Percentiles rank a stretch among this genome's conserved stretches.
phyloP scores from a whole-genome alignment of 768 basidiomycete genomes.

The Boletus rex-veris region DNA sequence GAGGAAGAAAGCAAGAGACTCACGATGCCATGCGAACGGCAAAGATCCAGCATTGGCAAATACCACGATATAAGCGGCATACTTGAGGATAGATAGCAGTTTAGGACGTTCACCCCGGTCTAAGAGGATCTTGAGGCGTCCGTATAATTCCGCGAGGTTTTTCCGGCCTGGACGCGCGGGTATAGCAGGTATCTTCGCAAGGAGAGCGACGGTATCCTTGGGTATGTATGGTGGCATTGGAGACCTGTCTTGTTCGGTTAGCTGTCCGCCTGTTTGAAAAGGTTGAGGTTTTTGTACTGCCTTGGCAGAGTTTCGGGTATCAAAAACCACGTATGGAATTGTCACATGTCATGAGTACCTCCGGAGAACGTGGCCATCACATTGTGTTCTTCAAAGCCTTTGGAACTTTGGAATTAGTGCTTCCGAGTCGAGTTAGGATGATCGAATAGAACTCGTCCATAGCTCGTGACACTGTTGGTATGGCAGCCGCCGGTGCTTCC shows the following conservation, averaged over 20 bases:
- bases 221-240: slow-evolving; percentile 11
- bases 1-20: slow-evolving; percentile 24
- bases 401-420: no score
- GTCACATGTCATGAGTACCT: no score
- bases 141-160: background rate
- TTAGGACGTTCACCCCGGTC: background rate
- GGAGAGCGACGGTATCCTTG: background rate
- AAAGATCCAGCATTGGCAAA: slow-evolving; percentile 59
- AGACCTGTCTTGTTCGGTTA: background rate
- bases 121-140: slow-evolving; percentile 4
- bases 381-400: no score
- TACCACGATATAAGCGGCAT: slow-evolving; percentile 38
- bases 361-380: no score
- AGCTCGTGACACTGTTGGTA: no score
- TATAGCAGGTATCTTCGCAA: slow-evolving; percentile 16
- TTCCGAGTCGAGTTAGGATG: no score
- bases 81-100: slow-evolving; percentile 17
- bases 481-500: no score
- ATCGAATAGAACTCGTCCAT: no score
- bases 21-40: slow-evolving; percentile 69
- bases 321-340: no score
- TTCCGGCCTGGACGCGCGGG: background rate
- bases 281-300: background rate
- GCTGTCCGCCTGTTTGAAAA: no score
- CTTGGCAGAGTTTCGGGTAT: background rate